A percentile compares a stretch with the other conserved stretches of the same genome.
phyloP scores from a whole-genome alignment of 176 grass and related monocot genomes.

The Pontederia paniculata region DNA sequence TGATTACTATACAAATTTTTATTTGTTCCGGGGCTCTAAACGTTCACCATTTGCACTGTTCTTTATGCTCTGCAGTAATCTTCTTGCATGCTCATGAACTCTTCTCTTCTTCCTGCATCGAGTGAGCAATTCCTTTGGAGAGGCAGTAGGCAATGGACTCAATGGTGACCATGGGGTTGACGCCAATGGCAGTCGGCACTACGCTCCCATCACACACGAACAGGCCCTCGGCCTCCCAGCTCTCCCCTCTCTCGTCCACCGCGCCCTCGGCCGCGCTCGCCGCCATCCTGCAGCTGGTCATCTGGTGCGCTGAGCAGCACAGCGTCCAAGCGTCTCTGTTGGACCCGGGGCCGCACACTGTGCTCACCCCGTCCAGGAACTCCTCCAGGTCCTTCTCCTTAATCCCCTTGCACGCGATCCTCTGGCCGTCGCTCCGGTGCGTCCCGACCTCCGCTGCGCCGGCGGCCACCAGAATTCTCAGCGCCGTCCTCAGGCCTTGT shows the following conservation, averaged over 20 bases:
- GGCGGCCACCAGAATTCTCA: conserved; percentile 48
- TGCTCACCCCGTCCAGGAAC: conserved; percentile 49
- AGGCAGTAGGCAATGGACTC: conserved; percentile 70
- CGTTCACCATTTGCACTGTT: no score
- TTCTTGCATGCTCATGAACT: neutral
- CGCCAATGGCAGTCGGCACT: conserved; percentile 47
- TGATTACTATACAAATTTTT: no score
- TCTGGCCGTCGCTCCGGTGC: conserved; percentile 78
- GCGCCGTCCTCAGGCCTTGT: conserved; percentile 42
- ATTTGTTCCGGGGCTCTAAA: no score
- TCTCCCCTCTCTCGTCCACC: conserved; percentile 70
- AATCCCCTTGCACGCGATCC: conserved; percentile 35
- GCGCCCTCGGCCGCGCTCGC: conserved; percentile 35
- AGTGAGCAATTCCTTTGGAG: conserved; percentile 45
- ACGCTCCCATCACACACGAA: conserved; percentile 80
- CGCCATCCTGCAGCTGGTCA: conserved; percentile 82
- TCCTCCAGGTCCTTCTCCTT: conserved; percentile 44
- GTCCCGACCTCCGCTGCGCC: conserved; percentile 75
- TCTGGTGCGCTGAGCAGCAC: conserved; percentile 75
- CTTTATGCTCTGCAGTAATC: no score
- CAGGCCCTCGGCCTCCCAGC: conserved; percentile 61
- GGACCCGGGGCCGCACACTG: conserved; percentile 32
- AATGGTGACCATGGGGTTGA: conserved; percentile 97
- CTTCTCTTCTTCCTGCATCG: conserved; percentile 7
- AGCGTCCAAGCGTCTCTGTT: conserved; percentile 31